Base-by-base conservation (phyloP, 768 basidiomycete genomes). In the Pisolithus orientalis region DNA sequence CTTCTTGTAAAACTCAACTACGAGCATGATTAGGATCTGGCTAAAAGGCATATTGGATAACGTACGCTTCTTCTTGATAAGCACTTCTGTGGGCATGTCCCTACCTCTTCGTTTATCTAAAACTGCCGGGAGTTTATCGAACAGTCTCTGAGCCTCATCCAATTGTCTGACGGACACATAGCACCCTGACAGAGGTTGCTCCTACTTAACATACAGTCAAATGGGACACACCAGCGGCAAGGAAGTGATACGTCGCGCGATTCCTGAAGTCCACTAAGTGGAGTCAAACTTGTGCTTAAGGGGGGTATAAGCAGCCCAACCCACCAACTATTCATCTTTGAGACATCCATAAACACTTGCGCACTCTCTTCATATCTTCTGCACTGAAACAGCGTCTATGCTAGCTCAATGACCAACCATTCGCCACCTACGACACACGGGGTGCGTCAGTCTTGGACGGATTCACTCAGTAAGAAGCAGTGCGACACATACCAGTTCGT, bases 221-320 rank as follows among this genome's bases (percentile, higher is more conserved):
- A 21, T 25, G 27, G 39, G 39, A 51, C 68, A 49, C 27, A 69
- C 81, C 85, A n/a, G 84, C 86, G 17, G 85, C 83, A 32, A 89
- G 77, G 63, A 84, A 88, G 57, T 82, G 82, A 64, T 90, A 90
- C 9, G 88, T 90, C 3, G 78, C 86, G 48, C 86, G 88, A 61
- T 82, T 84, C 86, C 85, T 86, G 56, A 6, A 51, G 24, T 39
- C 6, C n/a, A 29, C 43, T 34, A 52, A 1, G 47, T 9, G 24
- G 38, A 6, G 27, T 0, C 21, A 21, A 21, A 21, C 21, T 9
- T 10, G 28, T 57, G 43, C 5, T 51, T 3, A 28, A 31, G 11
- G 10, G 10, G 21, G 29, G 13, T 10, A 17, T 21, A 31, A 45
- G 3, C 8, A 31, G 17, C 27, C n/a, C n/a, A 31, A 67, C 75